Evolutionary conservation across 257 asterid genomes (phyloP), one percentile per base, ranked within the genome.

Genomic region (Penstemon eatonii): DNA sequence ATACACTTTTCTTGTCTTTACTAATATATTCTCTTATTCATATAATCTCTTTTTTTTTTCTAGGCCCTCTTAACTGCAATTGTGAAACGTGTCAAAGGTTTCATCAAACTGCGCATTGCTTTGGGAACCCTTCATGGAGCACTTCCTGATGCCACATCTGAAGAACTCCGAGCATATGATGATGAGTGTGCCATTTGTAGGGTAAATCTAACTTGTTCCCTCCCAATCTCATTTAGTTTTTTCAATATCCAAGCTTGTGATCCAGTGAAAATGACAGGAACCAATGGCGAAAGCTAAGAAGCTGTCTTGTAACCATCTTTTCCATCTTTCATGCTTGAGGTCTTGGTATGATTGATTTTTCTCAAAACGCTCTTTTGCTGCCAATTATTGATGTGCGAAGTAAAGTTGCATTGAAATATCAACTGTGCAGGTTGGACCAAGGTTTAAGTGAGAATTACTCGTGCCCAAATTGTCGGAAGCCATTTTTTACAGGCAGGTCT

Each of bases 221-320:
- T 54, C 70, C 63, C 37, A 50, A n/a, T 66, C 55, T 33, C 49
- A 19, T 54, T 25, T 25, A 66, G 65, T 68, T 58, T 71, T 67
- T 63, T 73, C 73, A 46, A 52, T 70, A 12, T 74, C 63, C 59
- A 60, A 78, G 63, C 68, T 37, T 75, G 67, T 84, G 66, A 65
- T 57, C 55, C 64, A 65, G 70, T 38, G 36, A 56, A 44, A 64
- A 66, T 44, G 63, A 62, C 87, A 92, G 98, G 98, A 92, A 82
- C 96, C 96, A 38, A 92, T 92, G 98, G 96, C 98, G 0, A 92
- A 89, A 74, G 98, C 98, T 9, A 92, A 92, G 95, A 89, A 81
- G 83, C 88, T 92, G 54, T 79, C 96, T 11, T 92, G 98, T 72
- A 89, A 83, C 63, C 98, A 92, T 83, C 91, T 92, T 62, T 92